Evolutionary conservation across 495 filamentous ascomycete species (phyloP), one percentile per base, ranked within the genome.

Genomic region (Lophium mytilinum): DNA sequence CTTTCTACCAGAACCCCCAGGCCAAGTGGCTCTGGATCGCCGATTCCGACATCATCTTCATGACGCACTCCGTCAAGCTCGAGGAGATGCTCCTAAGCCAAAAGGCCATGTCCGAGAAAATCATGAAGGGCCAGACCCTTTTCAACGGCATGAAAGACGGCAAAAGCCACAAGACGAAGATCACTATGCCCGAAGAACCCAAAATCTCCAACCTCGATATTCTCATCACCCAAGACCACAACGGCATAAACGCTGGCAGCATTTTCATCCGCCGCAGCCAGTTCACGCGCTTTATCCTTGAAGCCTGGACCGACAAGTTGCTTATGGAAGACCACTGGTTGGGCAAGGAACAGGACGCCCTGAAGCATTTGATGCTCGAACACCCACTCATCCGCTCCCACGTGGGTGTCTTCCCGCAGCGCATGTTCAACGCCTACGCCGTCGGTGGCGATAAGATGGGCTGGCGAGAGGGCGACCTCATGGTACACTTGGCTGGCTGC

Each of bases 1-100:
- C 67, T 4, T 73, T 73, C 53, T 55, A 61, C 37, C 58, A 57
- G 0, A 57, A 66, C 60, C 71, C 71, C 1, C 57, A 66, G 7
- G 70, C 70, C 40, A 59, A 73, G 50, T 73, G 71, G 71, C 48
- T 73, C 37, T 73, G 70, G 70, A 71, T 69, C 58, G 55, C 72
- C 42, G 71, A 73, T 57, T 57, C 71, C 17, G 71, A 73, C 55
- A 69, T 71, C 17, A 71, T 73, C 56, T 51, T 73, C 54, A 73
- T 73, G 71, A 66, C 63, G 2, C 71, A 70, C 9, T 15, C 34
- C 9, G 41, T 61, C 8, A 49, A 62, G 42, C 36, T 73, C 14
- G 53, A 52, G 14, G 30, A 56, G 10, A 49, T 61, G 18, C 30
- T 73, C n/a, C 53, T 73, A 10, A 54, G 61, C 3, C 67, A 71